A percentile compares a stretch with the other conserved stretches of the same genome.
Conservation (phyloP, 768 basidiomycete species). For the Phaffia tasmanica region DNA sequence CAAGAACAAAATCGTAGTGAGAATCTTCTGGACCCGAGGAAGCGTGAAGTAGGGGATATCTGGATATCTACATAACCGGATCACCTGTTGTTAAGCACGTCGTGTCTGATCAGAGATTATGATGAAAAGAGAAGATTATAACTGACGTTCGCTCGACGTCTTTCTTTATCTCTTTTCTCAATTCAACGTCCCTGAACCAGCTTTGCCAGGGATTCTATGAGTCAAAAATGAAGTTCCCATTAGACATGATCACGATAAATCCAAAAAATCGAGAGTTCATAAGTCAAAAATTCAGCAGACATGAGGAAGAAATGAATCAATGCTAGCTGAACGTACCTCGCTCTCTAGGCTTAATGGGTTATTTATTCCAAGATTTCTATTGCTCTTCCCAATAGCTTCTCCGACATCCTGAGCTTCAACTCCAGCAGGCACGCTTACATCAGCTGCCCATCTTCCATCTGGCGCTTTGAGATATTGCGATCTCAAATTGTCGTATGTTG, state of each 20-base stretch:
- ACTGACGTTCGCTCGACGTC: conserved; percentile 92
- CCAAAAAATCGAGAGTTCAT: not conserved
- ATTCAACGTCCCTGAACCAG: conserved; percentile 82
- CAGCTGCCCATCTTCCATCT: conserved; percentile 70
- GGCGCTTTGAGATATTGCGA: conserved; percentile 67
- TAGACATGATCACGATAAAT: not conserved
- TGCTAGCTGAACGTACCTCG: conserved; percentile 44
- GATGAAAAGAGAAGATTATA: not conserved
- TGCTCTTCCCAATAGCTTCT: not conserved
- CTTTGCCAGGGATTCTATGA: conserved; percentile 86
- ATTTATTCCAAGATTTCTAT: conserved; percentile 53
- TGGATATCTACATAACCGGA: conserved; percentile 57
- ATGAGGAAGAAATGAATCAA: not conserved
- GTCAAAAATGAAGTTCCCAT: conserved; percentile 20
- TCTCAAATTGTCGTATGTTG: conserved; percentile 45
- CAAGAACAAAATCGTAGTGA: conserved; percentile 80
- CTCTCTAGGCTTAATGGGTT: conserved; percentile 72
- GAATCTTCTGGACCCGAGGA: conserved; percentile 57
- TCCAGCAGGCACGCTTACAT: conserved; percentile 32
- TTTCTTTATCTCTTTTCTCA: conserved; percentile 77
- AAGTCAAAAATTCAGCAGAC: not conserved
- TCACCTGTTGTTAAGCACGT: not conserved
- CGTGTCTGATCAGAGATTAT: not conserved
- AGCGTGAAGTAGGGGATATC: conserved; percentile 84
- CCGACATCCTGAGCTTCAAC: conserved; percentile 16